Evolutionary conservation across 805 yeast species (phyloP).

Genomic region (Lipomyces lipofer): DNA sequence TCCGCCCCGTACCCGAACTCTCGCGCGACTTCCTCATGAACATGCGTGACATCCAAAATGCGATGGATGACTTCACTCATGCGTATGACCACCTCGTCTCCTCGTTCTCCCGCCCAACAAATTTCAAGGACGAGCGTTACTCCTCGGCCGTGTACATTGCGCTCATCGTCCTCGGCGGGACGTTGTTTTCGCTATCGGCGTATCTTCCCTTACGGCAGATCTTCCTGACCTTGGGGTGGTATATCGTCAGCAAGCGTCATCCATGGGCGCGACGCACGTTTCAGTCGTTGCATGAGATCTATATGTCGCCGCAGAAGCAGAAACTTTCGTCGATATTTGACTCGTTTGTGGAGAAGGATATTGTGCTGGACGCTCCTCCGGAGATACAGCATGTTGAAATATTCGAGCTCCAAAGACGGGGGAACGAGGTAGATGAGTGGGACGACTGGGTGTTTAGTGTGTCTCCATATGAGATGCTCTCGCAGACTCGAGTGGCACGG

Average conservation of each 20-base stretch:
- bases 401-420: constrained; percentile 71
- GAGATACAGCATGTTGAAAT: constrained; percentile 66
- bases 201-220: constrained; percentile 31
- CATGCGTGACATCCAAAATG: constrained; percentile 54
- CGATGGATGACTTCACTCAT: constrained; percentile 37
- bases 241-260: constrained; percentile 23
- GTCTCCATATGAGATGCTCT: constrained; percentile 54
- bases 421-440: constrained; percentile 59
- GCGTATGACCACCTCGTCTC: constrained; percentile 33
- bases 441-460: constrained; percentile 58
- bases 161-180: constrained; percentile 33
- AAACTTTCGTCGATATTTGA: constrained; percentile 41
- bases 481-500: constrained; percentile 48
- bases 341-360: constrained; percentile 48
- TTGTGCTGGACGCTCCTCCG: constrained; percentile 67
- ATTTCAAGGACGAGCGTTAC: constrained; percentile 30
- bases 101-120: constrained; percentile 27
- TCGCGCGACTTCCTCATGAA: constrained; percentile 50
- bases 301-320: constrained; percentile 36
- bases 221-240: constrained; percentile 29
- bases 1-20: constrained; percentile 33
- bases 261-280: constrained; percentile 23
- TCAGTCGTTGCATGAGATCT: constrained; percentile 11
- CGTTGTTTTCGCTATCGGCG: constrained; percentile 43
- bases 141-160: constrained; percentile 31